These are phyloP conservation scores for Vitis hybrid DNA, from an alignment of 177 flowering plant genomes.

Conservation along the genomic window DNA sequence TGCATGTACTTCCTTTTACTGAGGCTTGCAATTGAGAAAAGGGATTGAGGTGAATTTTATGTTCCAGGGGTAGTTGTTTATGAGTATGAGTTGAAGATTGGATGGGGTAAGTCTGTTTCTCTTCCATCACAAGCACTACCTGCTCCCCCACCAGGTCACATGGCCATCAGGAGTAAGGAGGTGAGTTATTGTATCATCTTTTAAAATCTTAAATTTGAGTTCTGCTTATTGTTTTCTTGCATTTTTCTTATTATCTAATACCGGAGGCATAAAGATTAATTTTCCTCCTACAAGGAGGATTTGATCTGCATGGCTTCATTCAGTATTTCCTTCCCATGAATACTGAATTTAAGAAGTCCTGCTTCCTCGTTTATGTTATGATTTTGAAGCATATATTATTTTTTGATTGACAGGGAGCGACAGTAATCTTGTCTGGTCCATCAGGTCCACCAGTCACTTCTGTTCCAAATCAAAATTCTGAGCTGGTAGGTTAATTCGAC, in stretches of 20 bases:
- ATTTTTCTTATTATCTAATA: neutral
- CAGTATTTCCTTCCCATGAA: neutral
- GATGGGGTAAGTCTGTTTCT: conserved; percentile 99
- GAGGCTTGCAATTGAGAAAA: neutral
- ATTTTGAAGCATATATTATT: conserved; percentile 1
- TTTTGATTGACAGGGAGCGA: conserved; percentile 70
- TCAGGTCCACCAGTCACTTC: conserved; percentile 95
- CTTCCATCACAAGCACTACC: conserved; percentile 97
- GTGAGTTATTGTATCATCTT: conserved; percentile 30
- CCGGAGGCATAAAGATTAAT: neutral
- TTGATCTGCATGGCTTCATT: neutral
- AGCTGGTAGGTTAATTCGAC: conserved; percentile 58
- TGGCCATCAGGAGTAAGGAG: conserved; percentile 99
- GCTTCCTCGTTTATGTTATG: neutral
- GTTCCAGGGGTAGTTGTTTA: conserved; percentile 90
- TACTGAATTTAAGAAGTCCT: neutral
- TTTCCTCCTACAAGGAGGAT: neutral
- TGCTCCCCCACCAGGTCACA: conserved; percentile 99
- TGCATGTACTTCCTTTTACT: neutral
- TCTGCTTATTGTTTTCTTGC: neutral
- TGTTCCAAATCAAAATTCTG: conserved; percentile 83
- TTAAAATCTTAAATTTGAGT: neutral
- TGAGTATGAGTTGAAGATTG: conserved; percentile 96
- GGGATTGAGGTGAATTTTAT: conserved; percentile 4
- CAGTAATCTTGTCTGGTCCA: conserved; percentile 93